Conservation (phyloP, 768 basidiomycete genomes). For the Rhizopogon vesiculosus region DNA sequence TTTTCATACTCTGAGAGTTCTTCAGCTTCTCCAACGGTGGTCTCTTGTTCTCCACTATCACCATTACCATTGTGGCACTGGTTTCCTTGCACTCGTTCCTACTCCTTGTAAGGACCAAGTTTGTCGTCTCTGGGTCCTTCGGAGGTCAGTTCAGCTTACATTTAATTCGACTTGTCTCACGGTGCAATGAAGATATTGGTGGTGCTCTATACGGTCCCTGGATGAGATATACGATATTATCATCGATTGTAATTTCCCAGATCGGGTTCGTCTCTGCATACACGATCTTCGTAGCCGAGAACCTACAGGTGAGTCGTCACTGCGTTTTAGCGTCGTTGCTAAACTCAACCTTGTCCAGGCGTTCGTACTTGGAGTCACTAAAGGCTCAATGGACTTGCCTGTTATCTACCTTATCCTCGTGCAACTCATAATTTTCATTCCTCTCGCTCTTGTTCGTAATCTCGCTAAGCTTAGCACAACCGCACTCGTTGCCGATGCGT, state of each 20-base stretch:
- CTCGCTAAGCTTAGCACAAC: constrained; percentile 93
- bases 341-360: constrained; percentile 42
- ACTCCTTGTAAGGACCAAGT: constrained; percentile 81
- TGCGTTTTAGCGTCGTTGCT: background rate
- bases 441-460: constrained; percentile 85
- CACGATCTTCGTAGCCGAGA: constrained; percentile 93
- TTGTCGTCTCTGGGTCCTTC: constrained; percentile 87
- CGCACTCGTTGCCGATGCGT: constrained; percentile 89
- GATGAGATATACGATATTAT: constrained; percentile 89
- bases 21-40: constrained; percentile 92
- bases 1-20: constrained; percentile 3
- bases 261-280: constrained; percentile 88
- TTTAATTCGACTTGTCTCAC: constrained; percentile 3
- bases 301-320: constrained; percentile 49
- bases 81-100: constrained; percentile 94
- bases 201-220: constrained; percentile 86
- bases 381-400: constrained; percentile 63
- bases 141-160: constrained; percentile 56
- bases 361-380: constrained; percentile 75
- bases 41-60: constrained; percentile 78
- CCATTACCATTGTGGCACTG: constrained; percentile 75
- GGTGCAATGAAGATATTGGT: constrained; percentile 68
- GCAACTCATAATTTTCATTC: constrained; percentile 84
- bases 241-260: constrained; percentile 85
- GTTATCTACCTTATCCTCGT: constrained; percentile 79